These are phyloP conservation scores for Monosporascus ibericus DNA, from an alignment of 2,329 filamentous ascomycete genomes.

Conservation along the genomic window DNA sequence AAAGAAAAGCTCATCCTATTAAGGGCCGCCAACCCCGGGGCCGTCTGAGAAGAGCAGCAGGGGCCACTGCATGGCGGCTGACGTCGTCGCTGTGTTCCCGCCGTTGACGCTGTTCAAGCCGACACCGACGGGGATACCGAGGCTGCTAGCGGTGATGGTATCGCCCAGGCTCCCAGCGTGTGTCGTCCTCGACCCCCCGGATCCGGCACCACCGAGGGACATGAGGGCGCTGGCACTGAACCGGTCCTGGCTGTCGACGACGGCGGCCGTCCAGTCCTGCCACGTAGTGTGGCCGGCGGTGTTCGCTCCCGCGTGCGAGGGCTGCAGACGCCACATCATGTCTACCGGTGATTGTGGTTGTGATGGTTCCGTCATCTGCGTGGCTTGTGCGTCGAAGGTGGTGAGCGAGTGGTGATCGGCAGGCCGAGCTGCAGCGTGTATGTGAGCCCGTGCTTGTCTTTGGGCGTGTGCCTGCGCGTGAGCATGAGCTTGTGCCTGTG, in stretches of 20 bases:
- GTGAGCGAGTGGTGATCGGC: conserved; percentile 21
- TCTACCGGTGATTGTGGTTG: conserved; percentile 4
- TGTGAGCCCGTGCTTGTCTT: conserved; percentile 1
- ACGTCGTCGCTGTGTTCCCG: conserved; percentile 13
- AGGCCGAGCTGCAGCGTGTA: conserved; percentile 12
- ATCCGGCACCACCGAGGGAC: conserved; percentile 35
- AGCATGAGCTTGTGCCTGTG: conserved; percentile 17
- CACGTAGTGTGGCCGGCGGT: conserved; percentile 27
- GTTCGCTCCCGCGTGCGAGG: conserved; percentile 30
- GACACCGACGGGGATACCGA: neutral
- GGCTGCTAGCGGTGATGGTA: neutral
- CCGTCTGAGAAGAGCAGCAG: conserved; percentile 25
- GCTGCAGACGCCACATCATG: conserved; percentile 24
- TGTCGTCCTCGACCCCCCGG: conserved; percentile 9
- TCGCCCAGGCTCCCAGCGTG: neutral
- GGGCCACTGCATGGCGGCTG: conserved; percentile 25
- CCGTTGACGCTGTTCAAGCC: conserved; percentile 10
- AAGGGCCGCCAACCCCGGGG: conserved; percentile 18
- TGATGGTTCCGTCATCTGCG: conserved; percentile 20
- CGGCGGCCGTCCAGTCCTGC: conserved; percentile 49
- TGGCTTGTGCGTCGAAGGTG: conserved; percentile 22
- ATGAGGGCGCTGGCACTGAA: conserved; percentile 45
- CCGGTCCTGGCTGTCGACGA: conserved; percentile 42
- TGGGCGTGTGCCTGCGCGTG: conserved; percentile 21
- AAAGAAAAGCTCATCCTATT: conserved; percentile 1